phyloP scores from a whole-genome alignment of 2,329 filamentous ascomycete species.

The Xylaria sp. region DNA sequence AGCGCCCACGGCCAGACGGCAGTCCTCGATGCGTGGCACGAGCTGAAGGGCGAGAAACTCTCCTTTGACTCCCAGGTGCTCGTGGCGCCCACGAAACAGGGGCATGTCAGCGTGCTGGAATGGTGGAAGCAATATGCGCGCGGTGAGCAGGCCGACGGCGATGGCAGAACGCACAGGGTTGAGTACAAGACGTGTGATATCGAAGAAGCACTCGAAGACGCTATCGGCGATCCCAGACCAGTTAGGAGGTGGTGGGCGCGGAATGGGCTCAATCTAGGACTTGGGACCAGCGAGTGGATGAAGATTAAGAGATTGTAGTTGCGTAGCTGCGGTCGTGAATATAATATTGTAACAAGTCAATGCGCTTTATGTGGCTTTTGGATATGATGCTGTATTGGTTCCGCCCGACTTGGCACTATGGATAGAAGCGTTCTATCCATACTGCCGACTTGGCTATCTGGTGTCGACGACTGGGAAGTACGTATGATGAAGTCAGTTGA shows the following conservation, averaged over 20 bases:
- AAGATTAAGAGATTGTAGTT: constrained; percentile 71
- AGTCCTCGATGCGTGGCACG: constrained; percentile 83
- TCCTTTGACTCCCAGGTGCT: constrained; percentile 84
- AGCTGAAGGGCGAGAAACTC: constrained; percentile 70
- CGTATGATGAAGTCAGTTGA: too few species aligned
- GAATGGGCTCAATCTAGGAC: constrained; percentile 80
- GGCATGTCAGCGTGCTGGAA: constrained; percentile 81
- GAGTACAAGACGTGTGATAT: constrained; percentile 97
- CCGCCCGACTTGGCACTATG: too few species aligned
- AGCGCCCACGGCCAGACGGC: constrained; percentile 83
- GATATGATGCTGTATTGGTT: too few species aligned
- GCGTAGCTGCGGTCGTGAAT: background rate
- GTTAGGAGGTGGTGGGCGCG: constrained; percentile 87
- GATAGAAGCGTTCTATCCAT: too few species aligned
- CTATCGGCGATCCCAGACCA: constrained; percentile 71
- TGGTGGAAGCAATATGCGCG: constrained; percentile 83
- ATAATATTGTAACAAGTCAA: background rate
- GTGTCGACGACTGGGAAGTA: too few species aligned
- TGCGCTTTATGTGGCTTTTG: background rate
- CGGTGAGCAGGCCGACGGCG: constrained; percentile 55
- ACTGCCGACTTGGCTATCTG: too few species aligned
- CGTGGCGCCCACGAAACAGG: constrained; percentile 85
- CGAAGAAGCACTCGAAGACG: constrained; percentile 91
- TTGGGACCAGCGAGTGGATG: constrained; percentile 90
- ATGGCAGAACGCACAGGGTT: constrained; percentile 68